These are phyloP conservation scores for Diphasiastrum complanatum DNA, from an alignment of 83 land plant species.

Conservation along the genomic window DNA sequence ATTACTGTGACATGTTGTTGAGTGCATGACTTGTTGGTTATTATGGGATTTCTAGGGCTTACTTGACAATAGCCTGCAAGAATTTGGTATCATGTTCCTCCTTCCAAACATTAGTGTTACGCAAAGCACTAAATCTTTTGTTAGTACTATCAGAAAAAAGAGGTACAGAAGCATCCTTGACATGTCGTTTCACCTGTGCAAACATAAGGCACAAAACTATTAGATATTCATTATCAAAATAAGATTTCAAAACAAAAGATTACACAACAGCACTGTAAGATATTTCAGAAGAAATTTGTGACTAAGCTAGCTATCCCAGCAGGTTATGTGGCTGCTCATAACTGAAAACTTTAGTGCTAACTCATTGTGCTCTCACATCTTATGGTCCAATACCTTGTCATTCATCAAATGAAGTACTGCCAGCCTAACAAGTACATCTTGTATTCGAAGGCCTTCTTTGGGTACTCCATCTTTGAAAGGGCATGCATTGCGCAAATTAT, in stretches of 20 bases:
- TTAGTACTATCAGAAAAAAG: conserved; percentile 55
- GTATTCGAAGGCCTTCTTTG: conserved; percentile 84
- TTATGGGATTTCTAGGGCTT: conserved; percentile 10
- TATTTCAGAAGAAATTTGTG: too few relatives aligned
- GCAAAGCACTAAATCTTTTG: conserved; percentile 44
- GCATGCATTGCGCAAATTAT: too few relatives aligned
- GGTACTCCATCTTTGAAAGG: conserved; percentile 99
- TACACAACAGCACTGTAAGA: too few relatives aligned
- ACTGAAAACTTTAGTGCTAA: neutral
- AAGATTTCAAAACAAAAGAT: neutral
- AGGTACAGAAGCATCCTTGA: conserved; percentile 36
- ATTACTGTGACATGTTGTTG: neutral
- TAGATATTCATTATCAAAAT: too few relatives aligned
- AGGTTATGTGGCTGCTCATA: too few relatives aligned
- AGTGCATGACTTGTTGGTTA: neutral
- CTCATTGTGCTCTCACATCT: neutral
- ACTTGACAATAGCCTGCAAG: conserved; percentile 80
- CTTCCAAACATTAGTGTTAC: conserved; percentile 67
- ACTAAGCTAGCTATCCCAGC: too few relatives aligned
- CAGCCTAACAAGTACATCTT: conserved; percentile 81
- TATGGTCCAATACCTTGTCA: conserved; percentile 49
- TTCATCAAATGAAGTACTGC: conserved; percentile 55
- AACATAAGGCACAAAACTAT: neutral
- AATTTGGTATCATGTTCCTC: conserved; percentile 67
- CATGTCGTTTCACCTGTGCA: conserved; percentile 46